phyloP scores from a whole-genome alignment of 768 basidiomycete species.

The Kwoniella newhampshirensis region DNA sequence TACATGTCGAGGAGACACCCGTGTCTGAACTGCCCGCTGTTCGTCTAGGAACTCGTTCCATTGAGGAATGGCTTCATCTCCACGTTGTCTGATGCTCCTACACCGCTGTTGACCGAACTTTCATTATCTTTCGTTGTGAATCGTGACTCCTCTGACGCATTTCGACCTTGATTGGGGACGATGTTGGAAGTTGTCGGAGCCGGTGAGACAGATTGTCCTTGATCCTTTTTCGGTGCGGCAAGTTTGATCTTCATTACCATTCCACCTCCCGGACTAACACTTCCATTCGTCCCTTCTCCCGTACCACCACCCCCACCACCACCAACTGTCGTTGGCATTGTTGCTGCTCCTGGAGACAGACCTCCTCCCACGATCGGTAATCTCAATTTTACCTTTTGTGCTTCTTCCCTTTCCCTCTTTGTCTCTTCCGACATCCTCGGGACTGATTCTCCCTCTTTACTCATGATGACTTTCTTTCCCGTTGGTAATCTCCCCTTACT shows the following conservation, averaged over 20 bases:
- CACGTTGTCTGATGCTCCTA: background rate
- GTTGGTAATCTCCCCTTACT: slow-evolving; percentile 29
- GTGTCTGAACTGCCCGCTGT: background rate
- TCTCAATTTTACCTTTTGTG: slow-evolving; percentile 12
- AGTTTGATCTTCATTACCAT: slow-evolving; percentile 7
- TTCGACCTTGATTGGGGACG: too few species aligned
- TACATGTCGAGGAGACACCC: background rate
- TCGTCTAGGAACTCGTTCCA: too few species aligned
- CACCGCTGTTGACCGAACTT: slow-evolving; percentile 3
- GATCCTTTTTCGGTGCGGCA: background rate
- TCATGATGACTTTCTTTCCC: slow-evolving; percentile 38
- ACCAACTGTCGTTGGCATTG: background rate
- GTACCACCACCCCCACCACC: background rate
- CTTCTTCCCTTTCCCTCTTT: slow-evolving; percentile 2
- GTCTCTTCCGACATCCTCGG: slow-evolving; percentile 15
- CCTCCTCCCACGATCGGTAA: slow-evolving; percentile 9
- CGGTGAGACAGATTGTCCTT: slow-evolving; percentile 1
- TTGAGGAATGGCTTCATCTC: background rate
- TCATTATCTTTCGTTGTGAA: background rate
- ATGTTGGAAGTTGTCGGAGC: background rate
- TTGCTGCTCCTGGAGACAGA: background rate
- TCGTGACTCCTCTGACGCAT: too few species aligned
- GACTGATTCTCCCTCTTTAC: slow-evolving; percentile 30
- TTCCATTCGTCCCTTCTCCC: background rate
- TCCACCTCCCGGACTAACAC: background rate